Base-by-base conservation (phyloP, 1,284 basidiomycete genomes). In the Sparassis latifolia region DNA sequence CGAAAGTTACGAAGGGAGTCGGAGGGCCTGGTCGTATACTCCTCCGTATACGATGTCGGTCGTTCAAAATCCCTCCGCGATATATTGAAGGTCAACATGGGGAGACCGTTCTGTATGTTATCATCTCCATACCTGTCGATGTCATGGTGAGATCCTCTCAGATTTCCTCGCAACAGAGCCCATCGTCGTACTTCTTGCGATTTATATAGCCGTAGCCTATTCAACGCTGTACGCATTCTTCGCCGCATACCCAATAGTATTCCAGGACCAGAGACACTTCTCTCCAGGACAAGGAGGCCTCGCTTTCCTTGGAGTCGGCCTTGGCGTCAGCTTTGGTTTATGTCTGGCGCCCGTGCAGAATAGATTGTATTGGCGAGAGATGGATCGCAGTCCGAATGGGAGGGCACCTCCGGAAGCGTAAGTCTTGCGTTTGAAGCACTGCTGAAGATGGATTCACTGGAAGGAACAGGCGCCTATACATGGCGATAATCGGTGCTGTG, bases 191-290 rank as follows among this genome's bases (percentile, higher is more conserved):
- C 69, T 80, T 30, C 69, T 88, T 28, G 76, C 84, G 0, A 64
- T 89, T 41, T 91, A 88, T 67, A 76, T 83, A 46, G 76, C 82
- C 2, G 77, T 86, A 48, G 73, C 84, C 4, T 88, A 88, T 57
- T 78, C 78, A 20, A 79, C 73, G 7, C 69, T 81, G 1, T 82
- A 81, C 57, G 74, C 76, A 7, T 69, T 80, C 52, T 80, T 84
- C 62, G 76, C 80, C 9, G 77, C 74, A 2, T 81, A 74, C 59
- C 78, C 82, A 0, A 81, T 85, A 53, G 78, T 86, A 5, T 87
- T 85, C 63, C 71, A 80, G 58, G 66, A 75, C 20, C 75, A 78
- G 55, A 74, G 78, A 29, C 75, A 76, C 37, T 88, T 84, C 69
- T 76, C 74, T 27, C 67, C 78, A 0, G 82, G 84, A 3, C 58